Conservation (phyloP, 805 yeast genomes). For the Wickerhamomyces chaumierensis region DNA sequence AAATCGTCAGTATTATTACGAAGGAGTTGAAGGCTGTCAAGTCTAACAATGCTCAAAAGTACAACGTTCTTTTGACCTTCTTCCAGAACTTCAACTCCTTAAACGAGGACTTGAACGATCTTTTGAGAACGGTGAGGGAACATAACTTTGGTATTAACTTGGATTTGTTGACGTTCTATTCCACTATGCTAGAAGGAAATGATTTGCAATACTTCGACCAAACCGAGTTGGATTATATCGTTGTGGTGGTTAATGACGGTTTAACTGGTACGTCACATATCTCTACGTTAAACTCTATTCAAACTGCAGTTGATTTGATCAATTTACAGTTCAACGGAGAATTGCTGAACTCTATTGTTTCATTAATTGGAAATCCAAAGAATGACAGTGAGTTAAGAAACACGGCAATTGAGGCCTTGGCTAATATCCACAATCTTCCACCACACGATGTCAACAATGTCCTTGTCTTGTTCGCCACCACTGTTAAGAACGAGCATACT, state of each 20-base stretch:
- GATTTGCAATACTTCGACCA: constrained; percentile 21
- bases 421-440: constrained; percentile 18
- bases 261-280: constrained; percentile 25
- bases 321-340: constrained; percentile 14
- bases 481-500: constrained; percentile 25
- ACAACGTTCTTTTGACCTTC: constrained; percentile 14
- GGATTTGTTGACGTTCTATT: constrained; percentile 26
- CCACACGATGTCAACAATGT: constrained; percentile 13
- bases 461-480: constrained; percentile 21
- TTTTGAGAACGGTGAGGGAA: constrained; percentile 14
- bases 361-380: constrained; percentile 22
- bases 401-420: constrained; percentile 22
- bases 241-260: constrained; percentile 20
- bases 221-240: constrained; percentile 16
- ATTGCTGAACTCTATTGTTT: constrained; percentile 19
- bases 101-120: constrained; percentile 13
- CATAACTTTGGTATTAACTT: constrained; percentile 18
- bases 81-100: constrained; percentile 15
- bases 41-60: constrained; percentile 15
- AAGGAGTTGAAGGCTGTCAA: constrained; percentile 17
- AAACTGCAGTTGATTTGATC: constrained; percentile 19
- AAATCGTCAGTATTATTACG: constrained; percentile 8
- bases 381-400: constrained; percentile 27
- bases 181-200: constrained; percentile 14
- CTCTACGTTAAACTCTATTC: constrained; percentile 23